These are phyloP conservation scores for Brassica juncea DNA, from an alignment of 345 rosid species.

Conservation along the genomic window DNA sequence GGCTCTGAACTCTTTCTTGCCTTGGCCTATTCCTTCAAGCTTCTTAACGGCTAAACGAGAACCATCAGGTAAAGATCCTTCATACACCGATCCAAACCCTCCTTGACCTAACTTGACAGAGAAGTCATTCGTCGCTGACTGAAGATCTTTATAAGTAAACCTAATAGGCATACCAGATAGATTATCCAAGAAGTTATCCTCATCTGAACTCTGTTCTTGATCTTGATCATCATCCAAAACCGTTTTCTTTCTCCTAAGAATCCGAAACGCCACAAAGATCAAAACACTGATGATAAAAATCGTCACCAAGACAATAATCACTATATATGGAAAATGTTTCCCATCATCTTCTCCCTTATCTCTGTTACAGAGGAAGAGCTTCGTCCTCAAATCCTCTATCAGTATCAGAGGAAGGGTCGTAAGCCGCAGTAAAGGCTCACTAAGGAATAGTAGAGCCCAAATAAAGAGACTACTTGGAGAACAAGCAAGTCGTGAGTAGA, in stretches of 20 bases:
- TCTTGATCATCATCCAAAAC: conserved; percentile 45
- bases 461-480: no score
- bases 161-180: conserved; percentile 84
- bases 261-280: conserved; percentile 51
- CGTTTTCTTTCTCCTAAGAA: conserved; percentile 46
- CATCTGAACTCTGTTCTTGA: conserved; percentile 57
- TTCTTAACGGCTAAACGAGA: conserved; percentile 88
- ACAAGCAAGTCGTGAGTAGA: no score
- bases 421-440: no score
- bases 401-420: no score
- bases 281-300: conserved; percentile 50
- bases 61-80: conserved; percentile 75
- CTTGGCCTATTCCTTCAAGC: conserved; percentile 92
- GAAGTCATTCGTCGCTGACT: conserved; percentile 74
- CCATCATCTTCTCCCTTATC: conserved; percentile 40
- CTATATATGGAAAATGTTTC: conserved; percentile 53
- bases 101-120: conserved; percentile 86
- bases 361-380: no score
- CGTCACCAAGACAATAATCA: conserved; percentile 55
- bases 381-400: no score
- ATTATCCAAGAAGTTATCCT: conserved; percentile 69
- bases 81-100: conserved; percentile 92
- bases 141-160: conserved; percentile 76
- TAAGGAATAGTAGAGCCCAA: no score
- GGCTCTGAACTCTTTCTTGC: conserved; percentile 92